Evolutionary conservation across 352 stramenopile genomes (phyloP), one percentile per base, ranked within the genome.

Genomic region (Phytophthora pinifolia): DNA sequence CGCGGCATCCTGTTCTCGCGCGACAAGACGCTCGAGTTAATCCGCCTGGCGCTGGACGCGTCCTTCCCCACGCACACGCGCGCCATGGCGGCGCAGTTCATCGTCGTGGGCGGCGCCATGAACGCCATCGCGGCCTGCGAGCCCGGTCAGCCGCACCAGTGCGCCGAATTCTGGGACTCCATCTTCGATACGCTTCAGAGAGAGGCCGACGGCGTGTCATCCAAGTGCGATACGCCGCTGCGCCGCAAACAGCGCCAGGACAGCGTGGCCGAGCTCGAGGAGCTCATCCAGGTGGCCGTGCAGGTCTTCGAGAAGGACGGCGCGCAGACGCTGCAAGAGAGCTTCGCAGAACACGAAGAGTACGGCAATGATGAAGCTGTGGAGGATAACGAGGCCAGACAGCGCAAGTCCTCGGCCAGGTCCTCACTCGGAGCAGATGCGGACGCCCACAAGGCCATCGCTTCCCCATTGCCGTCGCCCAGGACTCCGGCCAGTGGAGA

Each of bases 201-300:
- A 6, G 83, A 93, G 50, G 80, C 83, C 29, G 65, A 77, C 43
- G 65, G 71, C 13, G 61, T 74, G 8, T 78, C 62, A 32, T 64
- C 61, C 32, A 66, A 72, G 39, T 67, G 64, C n/a, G 61, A 66
- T 48, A 72, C 67, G 8, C 54, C 59, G 15, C 42, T 78, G 38
- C 62, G 71, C 18, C 69, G 65, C 25, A 69, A 67, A 14, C 72
- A 84, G 54, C 72, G 72, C 10, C 68, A 65, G 18, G 72, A 65
- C 9, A 82, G 73, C 1, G 73, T 84, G 12, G 72, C 76, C 3
- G 82, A 92, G 64, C 67, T 93, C 2, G 79, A 88, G 33, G 70
- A 89, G 38, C 65, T 93, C 33, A 88, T 93, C 42, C 67, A 88
- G 59, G 76, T 88, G 29, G 80, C 86, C 20, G 81, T 93, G 42